Evolutionary conservation across 2,329 filamentous ascomycete genomes (phyloP).

Genomic region (Rutstroemia sp.): DNA sequence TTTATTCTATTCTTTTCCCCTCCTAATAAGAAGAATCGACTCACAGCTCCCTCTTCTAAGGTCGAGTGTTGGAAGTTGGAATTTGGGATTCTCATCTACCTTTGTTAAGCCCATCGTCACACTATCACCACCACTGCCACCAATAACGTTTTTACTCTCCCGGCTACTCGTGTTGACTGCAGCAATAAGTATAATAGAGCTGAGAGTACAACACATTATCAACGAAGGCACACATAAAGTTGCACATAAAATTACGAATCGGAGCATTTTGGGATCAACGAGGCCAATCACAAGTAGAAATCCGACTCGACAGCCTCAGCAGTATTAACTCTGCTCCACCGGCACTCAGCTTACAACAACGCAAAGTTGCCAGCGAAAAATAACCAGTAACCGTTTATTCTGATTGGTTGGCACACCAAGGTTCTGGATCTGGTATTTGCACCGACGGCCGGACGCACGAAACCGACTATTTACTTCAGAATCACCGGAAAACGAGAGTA

Average conservation of each 20-base stretch:
- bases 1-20: not conserved
- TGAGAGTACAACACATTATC: no score
- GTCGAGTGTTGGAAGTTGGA: not conserved
- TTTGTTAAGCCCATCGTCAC: not conserved
- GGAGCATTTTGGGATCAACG: no score
- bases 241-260: no score
- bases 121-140: not conserved
- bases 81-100: not conserved
- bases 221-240: no score
- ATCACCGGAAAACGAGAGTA: conserved; percentile 8
- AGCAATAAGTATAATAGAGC: no score
- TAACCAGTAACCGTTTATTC: conserved; percentile 21
- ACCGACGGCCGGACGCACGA: conserved; percentile 16
- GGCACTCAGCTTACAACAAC: not conserved
- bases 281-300: no score
- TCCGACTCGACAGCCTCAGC: no score
- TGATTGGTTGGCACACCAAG: conserved; percentile 6
- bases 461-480: conserved; percentile 7
- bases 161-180: no score
- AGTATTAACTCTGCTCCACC: no score
- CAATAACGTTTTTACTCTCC: not conserved
- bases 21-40: not conserved
- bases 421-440: not conserved
- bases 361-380: not conserved
- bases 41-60: not conserved